Evolutionary conservation across 345 rosid genomes (phyloP).

Genomic region (Moringa oleifera): DNA sequence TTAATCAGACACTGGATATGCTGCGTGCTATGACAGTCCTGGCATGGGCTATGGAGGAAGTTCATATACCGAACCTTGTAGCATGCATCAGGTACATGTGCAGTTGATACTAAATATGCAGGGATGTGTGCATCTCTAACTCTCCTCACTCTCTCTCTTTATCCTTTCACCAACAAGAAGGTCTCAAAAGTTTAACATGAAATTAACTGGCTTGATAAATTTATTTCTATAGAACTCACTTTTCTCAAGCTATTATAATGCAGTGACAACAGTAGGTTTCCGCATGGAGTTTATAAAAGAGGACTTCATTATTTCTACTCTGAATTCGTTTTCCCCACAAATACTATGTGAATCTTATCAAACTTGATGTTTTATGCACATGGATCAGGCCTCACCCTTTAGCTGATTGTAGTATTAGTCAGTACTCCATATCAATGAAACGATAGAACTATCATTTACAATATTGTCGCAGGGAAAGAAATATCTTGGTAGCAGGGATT

Average conservation of each 20-base stretch:
- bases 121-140: too few species aligned
- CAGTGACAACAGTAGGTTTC: neutral
- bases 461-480: neutral
- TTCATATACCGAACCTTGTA: constrained; percentile 29
- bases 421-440: too few species aligned
- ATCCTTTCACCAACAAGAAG: too few species aligned
- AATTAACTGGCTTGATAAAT: too few species aligned
- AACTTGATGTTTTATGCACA: neutral
- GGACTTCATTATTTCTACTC: neutral
- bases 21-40: constrained; percentile 37
- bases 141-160: too few species aligned
- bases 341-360: neutral
- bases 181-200: too few species aligned
- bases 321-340: neutral
- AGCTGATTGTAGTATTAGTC: too few species aligned
- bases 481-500: neutral
- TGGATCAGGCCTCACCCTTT: neutral
- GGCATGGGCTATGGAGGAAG: constrained; percentile 33
- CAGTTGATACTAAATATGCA: neutral
- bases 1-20: constrained; percentile 33
- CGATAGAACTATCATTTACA: neutral
- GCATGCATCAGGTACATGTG: constrained; percentile 40
- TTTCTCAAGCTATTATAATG: neutral
- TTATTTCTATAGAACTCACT: too few species aligned
- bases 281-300: neutral